Evolutionary conservation across 164 flowering plant species (phyloP).

Genomic region (Dillenia suffruticosa): DNA sequence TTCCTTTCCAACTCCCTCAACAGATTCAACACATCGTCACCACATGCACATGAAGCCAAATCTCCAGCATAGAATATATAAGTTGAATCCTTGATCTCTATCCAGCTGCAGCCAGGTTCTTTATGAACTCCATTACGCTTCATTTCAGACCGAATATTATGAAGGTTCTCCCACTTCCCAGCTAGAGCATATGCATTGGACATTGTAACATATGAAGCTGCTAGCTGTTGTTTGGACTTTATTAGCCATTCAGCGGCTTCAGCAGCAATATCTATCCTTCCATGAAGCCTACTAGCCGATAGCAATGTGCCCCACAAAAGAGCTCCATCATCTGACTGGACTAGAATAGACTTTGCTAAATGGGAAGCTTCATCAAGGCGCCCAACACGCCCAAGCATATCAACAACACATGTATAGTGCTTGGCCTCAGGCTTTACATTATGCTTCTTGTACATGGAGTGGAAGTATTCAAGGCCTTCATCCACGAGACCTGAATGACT

Average conservation of each 20-base stretch:
- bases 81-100: constrained; percentile 41
- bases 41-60: constrained; percentile 21
- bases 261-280: constrained; percentile 49
- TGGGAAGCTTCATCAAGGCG: constrained; percentile 55
- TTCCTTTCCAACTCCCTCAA: constrained; percentile 40
- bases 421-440: constrained; percentile 40
- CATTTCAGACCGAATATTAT: constrained; percentile 39
- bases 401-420: constrained; percentile 60
- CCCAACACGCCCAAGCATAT: constrained; percentile 67
- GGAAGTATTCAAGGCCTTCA: constrained; percentile 42
- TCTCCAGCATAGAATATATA: constrained; percentile 52
- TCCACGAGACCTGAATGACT: constrained; percentile 70
- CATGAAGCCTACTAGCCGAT: constrained; percentile 51
- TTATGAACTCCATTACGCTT: constrained; percentile 41
- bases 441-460: constrained; percentile 40
- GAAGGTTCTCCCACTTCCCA: constrained; percentile 54
- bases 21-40: constrained; percentile 26
- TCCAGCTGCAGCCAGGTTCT: constrained; percentile 78
- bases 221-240: constrained; percentile 38
- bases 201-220: constrained; percentile 49
- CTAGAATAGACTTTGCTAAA: constrained; percentile 35
- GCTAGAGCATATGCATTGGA: constrained; percentile 49
- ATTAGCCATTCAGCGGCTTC: constrained; percentile 47
- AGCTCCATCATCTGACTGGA: constrained; percentile 28
- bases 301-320: constrained; percentile 59